Evolutionary conservation across 192 early-diverging fungal genomes (phyloP).

Genomic region (Borealophlyctis nickersoniae): DNA sequence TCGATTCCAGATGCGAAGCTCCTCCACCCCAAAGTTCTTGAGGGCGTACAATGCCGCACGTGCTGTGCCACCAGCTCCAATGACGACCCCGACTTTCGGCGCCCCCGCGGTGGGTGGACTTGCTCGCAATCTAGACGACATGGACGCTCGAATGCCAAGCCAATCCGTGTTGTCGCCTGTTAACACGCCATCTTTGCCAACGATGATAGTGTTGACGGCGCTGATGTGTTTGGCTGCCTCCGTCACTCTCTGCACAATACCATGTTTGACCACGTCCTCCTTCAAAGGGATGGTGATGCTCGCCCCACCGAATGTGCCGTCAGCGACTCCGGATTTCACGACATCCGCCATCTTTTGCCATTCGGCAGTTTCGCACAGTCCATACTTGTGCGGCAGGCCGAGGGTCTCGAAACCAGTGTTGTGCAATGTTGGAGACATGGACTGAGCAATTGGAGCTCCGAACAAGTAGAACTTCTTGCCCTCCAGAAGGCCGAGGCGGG

Average conservation of each 20-base stretch:
- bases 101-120: background rate
- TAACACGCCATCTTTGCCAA: constrained; percentile 35
- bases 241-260: constrained; percentile 67
- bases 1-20: constrained; percentile 84
- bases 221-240: constrained; percentile 82
- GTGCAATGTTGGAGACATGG: constrained; percentile 88
- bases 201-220: constrained; percentile 86
- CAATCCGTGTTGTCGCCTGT: constrained; percentile 96
- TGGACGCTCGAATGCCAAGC: constrained; percentile 74
- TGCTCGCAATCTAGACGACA: constrained; percentile 27
- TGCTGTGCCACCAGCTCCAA: constrained; percentile 94
- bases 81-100: constrained; percentile 66
- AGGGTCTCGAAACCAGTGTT: constrained; percentile 84
- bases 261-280: constrained; percentile 65
- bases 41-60: constrained; percentile 88
- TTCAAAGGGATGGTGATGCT: constrained; percentile 97
- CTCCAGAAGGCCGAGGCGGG: constrained; percentile 65
- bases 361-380: constrained; percentile 65
- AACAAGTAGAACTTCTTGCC: constrained; percentile 77
- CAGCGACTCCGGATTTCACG: constrained; percentile 26
- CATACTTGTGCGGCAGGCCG: constrained; percentile 82
- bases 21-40: constrained; percentile 48
- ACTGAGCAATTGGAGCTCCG: constrained; percentile 86
- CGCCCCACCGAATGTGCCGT: constrained; percentile 80
- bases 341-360: constrained; percentile 53